Conservation (phyloP, 2,329 filamentous ascomycete species). For the Botrytis galanthina region DNA sequence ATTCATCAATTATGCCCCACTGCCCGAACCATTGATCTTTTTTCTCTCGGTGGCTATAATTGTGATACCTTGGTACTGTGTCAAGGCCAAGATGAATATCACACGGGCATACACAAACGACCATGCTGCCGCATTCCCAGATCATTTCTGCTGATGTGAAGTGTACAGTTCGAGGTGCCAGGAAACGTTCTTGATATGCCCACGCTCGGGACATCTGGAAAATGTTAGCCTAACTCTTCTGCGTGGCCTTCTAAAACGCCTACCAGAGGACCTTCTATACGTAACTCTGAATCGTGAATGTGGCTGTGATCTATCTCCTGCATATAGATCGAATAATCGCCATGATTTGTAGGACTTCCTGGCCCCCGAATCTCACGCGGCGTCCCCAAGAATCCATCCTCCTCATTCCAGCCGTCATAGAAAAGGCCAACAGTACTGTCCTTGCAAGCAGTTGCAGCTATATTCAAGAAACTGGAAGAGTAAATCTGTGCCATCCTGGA, state of each 20-base stretch:
- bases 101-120: background rate
- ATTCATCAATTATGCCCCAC: background rate
- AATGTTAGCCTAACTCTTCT: background rate
- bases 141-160: background rate
- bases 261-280: background rate
- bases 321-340: background rate
- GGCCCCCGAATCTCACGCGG: background rate
- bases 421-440: background rate
- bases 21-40: background rate
- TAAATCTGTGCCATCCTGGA: background rate
- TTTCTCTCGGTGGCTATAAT: background rate
- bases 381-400: background rate
- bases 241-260: background rate
- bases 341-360: background rate
- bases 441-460: background rate
- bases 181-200: background rate
- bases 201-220: background rate
- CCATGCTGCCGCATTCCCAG: background rate
- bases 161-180: background rate
- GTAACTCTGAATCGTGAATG: background rate
- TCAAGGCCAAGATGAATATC: background rate
- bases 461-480: background rate
- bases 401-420: background rate
- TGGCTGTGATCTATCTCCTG: background rate
- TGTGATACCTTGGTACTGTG: background rate